Percentiles rank a stretch among this genome's conserved stretches.
Conservation (phyloP, 768 basidiomycete genomes). For the Rhodotorula graminis region DNA sequence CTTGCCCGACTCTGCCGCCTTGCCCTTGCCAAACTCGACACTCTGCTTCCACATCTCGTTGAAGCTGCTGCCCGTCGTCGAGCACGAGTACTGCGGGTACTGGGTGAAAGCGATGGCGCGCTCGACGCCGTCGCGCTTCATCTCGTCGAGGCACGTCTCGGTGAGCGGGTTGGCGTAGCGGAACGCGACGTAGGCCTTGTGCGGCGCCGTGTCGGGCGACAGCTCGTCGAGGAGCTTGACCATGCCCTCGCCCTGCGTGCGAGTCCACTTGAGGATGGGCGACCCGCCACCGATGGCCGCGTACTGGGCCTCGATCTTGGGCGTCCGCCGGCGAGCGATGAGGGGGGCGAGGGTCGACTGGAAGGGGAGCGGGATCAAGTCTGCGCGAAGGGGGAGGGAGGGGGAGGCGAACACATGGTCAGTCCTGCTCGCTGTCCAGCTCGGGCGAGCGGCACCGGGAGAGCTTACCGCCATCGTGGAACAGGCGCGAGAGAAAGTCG, state of each 20-base stretch:
- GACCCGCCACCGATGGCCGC: slow-evolving; percentile 91
- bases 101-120: slow-evolving; percentile 94
- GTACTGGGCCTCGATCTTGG: slow-evolving; percentile 92
- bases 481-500: slow-evolving; percentile 85
- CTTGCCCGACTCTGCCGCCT: slow-evolving; percentile 57
- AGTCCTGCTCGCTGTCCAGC: not conserved
- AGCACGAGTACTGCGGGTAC: slow-evolving; percentile 98
- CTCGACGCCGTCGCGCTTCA: slow-evolving; percentile 84
- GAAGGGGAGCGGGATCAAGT: slow-evolving; percentile 87
- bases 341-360: slow-evolving; percentile 78
- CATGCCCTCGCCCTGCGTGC: slow-evolving; percentile 84
- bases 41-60: slow-evolving; percentile 68
- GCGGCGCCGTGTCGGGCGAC: slow-evolving; percentile 86
- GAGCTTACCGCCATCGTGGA: slow-evolving; percentile 58
- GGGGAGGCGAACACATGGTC: no score
- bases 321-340: slow-evolving; percentile 84
- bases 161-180: slow-evolving; percentile 85
- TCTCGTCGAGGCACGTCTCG: slow-evolving; percentile 69
- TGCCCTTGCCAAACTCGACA: slow-evolving; percentile 40
- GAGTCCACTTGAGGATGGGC: slow-evolving; percentile 86
- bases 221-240: slow-evolving; percentile 84
- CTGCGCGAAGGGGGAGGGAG: not conserved
- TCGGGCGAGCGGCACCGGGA: no score
- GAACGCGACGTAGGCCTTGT: slow-evolving; percentile 94
- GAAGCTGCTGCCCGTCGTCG: slow-evolving; percentile 92